Conservation (phyloP, 1,284 basidiomycete genomes). For the Coniferiporia sulphurascens region DNA sequence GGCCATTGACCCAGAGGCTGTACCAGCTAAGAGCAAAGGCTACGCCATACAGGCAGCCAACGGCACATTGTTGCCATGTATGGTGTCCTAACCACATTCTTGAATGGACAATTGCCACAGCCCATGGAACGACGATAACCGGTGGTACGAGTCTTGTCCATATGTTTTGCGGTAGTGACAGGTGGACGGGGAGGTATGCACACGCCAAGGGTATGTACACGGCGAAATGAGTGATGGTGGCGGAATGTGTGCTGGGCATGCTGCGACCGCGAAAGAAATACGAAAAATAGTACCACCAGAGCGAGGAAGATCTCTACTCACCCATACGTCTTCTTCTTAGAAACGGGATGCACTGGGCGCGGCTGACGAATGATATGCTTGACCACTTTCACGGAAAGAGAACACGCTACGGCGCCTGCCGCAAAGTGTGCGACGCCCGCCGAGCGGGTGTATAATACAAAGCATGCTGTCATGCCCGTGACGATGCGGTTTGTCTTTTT, state of each 20-base stretch:
- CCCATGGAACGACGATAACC: constrained; percentile 50
- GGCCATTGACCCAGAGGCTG: constrained; percentile 41
- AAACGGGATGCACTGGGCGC: constrained; percentile 47
- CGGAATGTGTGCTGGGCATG: constrained; percentile 89
- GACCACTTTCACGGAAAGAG: constrained; percentile 59
- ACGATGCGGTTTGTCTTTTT: constrained; percentile 38
- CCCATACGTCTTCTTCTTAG: constrained; percentile 60
- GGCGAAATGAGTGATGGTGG: constrained; percentile 67
- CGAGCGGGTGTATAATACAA: constrained; percentile 63
- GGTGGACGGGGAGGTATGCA: constrained; percentile 45
- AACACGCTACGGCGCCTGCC: constrained; percentile 58
- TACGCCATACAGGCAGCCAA: constrained; percentile 59
- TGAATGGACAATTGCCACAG: constrained; percentile 53
- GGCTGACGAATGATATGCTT: constrained; percentile 69
- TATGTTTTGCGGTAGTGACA: constrained; percentile 36
- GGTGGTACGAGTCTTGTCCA: constrained; percentile 37
- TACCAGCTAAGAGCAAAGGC: constrained; percentile 59
- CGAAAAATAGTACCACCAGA: not conserved
- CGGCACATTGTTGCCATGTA: constrained; percentile 68
- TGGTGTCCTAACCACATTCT: constrained; percentile 81
- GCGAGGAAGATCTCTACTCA: constrained; percentile 29
- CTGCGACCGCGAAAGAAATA: constrained; percentile 28
- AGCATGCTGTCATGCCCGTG: constrained; percentile 49
- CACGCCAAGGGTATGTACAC: constrained; percentile 62
- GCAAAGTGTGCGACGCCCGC: constrained; percentile 67